These are phyloP conservation scores for Neophaeococcomyces aloes DNA, from an alignment of 2,329 filamentous ascomycete genomes.

Conservation along the genomic window DNA sequence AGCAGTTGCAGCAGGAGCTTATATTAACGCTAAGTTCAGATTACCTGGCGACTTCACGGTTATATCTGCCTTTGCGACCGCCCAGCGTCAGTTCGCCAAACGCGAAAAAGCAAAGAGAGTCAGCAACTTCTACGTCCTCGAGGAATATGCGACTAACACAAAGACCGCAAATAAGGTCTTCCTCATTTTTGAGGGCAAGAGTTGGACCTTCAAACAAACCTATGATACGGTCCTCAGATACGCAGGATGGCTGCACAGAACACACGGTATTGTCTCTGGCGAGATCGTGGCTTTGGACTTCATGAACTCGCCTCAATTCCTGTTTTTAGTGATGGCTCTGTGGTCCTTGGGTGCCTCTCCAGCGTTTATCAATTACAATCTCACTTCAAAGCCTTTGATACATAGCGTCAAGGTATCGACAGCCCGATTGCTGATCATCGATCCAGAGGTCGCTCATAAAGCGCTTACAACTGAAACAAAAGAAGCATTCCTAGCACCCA, in stretches of 20 bases:
- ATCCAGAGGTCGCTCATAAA: slow-evolving; percentile 49
- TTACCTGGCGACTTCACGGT: slow-evolving; percentile 55
- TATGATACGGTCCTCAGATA: slow-evolving; percentile 64
- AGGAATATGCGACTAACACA: slow-evolving; percentile 52
- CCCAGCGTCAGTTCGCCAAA: slow-evolving; percentile 32
- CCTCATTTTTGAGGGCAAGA: slow-evolving; percentile 57
- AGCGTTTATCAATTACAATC: slow-evolving; percentile 77
- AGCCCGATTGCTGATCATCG: slow-evolving; percentile 58
- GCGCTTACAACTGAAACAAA: slow-evolving; percentile 36
- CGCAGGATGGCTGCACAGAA: slow-evolving; percentile 61
- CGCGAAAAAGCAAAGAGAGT: slow-evolving; percentile 49
- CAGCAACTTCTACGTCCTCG: slow-evolving; percentile 66
- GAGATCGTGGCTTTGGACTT: slow-evolving; percentile 75
- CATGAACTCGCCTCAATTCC: slow-evolving; percentile 67
- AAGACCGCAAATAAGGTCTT: slow-evolving; percentile 42
- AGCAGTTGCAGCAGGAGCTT: slow-evolving; percentile 52
- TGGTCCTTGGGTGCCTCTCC: slow-evolving; percentile 77
- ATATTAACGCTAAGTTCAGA: slow-evolving; percentile 61
- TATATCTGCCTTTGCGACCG: slow-evolving; percentile 44
- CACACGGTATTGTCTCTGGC: slow-evolving; percentile 52
- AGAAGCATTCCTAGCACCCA: slow-evolving; percentile 30
- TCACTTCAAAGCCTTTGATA: slow-evolving; percentile 57
- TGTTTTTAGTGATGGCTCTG: slow-evolving; percentile 65
- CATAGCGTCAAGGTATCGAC: slow-evolving; percentile 65
- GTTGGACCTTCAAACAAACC: slow-evolving; percentile 63